Conservation (phyloP, 768 basidiomycete species). For the Termitomyces sp. region DNA sequence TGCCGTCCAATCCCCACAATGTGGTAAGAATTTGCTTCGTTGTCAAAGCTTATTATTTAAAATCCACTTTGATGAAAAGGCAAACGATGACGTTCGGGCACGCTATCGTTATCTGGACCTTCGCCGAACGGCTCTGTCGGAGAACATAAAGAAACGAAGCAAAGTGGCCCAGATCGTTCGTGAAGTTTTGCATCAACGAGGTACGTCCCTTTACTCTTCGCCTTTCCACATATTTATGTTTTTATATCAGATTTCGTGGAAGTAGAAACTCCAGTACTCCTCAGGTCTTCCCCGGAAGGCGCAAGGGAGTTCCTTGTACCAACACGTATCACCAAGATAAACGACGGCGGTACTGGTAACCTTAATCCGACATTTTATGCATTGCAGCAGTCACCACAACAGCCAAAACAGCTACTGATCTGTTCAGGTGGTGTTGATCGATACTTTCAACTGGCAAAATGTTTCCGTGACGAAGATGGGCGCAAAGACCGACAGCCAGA, state of each 20-base stretch:
- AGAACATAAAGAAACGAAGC: constrained; percentile 81
- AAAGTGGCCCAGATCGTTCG: constrained; percentile 79
- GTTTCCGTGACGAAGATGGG: constrained; percentile 95
- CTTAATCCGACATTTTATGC: constrained; percentile 70
- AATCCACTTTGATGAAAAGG: constrained; percentile 39
- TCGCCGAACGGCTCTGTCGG: constrained; percentile 66
- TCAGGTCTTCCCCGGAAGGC: constrained; percentile 92
- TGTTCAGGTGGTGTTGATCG: constrained; percentile 86
- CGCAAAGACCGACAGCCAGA: constrained; percentile 95
- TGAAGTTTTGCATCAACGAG: constrained; percentile 67
- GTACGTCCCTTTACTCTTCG: constrained; percentile 34
- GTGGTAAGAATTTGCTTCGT: constrained; percentile 50
- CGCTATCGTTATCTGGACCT: constrained; percentile 90
- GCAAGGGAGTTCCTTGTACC: constrained; percentile 94
- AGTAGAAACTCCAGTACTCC: constrained; percentile 89
- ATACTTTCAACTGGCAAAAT: constrained; percentile 92
- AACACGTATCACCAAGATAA: constrained; percentile 48
- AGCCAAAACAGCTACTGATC: constrained; percentile 91
- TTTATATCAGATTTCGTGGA: constrained; percentile 76
- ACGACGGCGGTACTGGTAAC: constrained; percentile 17
- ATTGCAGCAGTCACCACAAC: constrained; percentile 92
- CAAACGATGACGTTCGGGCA: constrained; percentile 83
- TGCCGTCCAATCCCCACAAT: constrained; percentile 73
- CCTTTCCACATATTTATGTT: constrained; percentile 11
- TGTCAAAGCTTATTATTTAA: neutral